Evolutionary conservation across 768 basidiomycete genomes (phyloP).

Genomic region (Xanthoconium stramineum): DNA sequence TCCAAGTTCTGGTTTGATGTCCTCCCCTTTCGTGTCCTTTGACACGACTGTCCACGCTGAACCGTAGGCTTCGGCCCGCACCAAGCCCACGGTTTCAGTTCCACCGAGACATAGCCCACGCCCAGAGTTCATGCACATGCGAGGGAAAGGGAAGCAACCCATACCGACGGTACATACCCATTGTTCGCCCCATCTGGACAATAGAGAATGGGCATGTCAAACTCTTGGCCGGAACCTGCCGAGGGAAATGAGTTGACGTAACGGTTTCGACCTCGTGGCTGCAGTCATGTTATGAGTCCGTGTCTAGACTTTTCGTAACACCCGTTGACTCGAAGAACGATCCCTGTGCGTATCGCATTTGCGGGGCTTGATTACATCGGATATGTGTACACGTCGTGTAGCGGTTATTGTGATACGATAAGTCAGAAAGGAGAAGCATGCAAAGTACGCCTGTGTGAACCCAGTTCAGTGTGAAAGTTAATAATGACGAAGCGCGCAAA

Average conservation of each 20-base stretch:
- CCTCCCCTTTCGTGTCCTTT: too few species aligned
- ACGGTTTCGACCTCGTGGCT: not conserved
- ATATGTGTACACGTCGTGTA: slow-evolving; percentile 7
- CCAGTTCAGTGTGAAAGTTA: slow-evolving; percentile 5
- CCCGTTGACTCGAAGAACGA: too few species aligned
- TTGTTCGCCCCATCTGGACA: slow-evolving; percentile 3
- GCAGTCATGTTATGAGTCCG: too few species aligned
- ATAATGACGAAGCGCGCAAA: not conserved
- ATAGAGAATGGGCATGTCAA: not conserved
- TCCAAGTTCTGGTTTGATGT: too few species aligned
- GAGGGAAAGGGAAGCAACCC: not conserved
- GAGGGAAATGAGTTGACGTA: not conserved
- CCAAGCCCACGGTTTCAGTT: too few species aligned
- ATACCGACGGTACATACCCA: not conserved
- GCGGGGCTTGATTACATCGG: not conserved
- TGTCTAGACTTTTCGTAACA: too few species aligned
- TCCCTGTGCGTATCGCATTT: not conserved
- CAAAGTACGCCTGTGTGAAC: slow-evolving; percentile 6
- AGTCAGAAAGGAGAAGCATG: slow-evolving; percentile 2
- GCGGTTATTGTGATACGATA: not conserved
- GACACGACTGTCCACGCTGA: too few species aligned
- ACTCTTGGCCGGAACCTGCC: not conserved
- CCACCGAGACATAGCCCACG: not conserved
- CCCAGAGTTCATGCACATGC: too few species aligned
- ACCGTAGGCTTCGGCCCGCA: too few species aligned